Evolutionary conservation across 202 grass and related monocot genomes (phyloP).

Genomic region (Tripidium arundinaceum): DNA sequence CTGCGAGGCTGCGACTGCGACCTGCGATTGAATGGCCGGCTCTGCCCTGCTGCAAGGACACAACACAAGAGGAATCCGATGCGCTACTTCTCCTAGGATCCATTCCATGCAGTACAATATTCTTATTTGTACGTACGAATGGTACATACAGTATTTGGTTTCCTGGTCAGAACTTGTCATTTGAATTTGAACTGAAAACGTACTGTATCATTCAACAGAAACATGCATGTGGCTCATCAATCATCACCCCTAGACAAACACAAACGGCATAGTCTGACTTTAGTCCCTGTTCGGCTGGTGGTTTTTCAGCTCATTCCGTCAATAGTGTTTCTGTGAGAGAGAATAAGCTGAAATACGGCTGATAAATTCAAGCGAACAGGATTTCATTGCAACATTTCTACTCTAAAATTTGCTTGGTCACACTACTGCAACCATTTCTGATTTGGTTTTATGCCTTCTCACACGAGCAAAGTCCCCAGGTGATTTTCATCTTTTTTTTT

Average conservation of each 20-base stretch:
- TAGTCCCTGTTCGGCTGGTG: no score
- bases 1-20: not conserved
- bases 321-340: no score
- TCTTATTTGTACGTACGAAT: no score
- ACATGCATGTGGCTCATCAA: not conserved
- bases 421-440: not conserved
- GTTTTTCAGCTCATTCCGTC: no score
- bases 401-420: not conserved
- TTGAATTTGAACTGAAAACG: no score
- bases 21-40: not conserved
- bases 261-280: not conserved
- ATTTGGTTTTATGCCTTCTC: not conserved
- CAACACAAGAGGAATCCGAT: conserved; percentile 39
- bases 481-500: no score
- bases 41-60: not conserved
- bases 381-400: not conserved
- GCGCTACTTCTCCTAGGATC: not conserved
- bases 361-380: no score
- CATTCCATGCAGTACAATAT: not conserved
- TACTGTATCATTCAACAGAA: not conserved
- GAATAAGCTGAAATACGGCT: no score
- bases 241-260: not conserved
- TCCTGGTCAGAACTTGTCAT: no score
- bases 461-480: no score
- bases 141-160: no score